phyloP scores from a whole-genome alignment of 176 grass and related monocot genomes.

The Raddia guianensis region DNA sequence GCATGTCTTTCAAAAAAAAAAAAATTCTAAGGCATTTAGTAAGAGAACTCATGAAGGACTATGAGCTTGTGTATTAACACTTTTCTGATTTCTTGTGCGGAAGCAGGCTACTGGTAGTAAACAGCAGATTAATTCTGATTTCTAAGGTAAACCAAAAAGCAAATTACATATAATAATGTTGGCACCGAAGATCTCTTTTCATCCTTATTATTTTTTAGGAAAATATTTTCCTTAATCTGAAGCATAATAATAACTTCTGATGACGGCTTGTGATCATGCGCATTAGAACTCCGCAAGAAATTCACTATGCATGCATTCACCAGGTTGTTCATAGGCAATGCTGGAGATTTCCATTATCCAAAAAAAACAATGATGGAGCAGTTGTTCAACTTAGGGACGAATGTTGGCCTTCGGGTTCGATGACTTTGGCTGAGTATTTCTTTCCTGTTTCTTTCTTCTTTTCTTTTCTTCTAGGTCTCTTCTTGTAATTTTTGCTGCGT shows the following conservation, averaged over 20 bases:
- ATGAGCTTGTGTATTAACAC: conserved; percentile 16
- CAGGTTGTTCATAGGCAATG: neutral
- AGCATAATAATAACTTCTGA: neutral
- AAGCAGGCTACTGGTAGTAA: conserved; percentile 7
- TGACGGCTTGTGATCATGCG: conserved; percentile 10
- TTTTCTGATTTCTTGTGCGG: conserved; percentile 14
- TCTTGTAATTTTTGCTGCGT: too few species aligned
- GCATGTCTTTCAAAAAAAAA: neutral
- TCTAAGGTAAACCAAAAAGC: conserved; percentile 3
- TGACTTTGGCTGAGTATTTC: too few species aligned
- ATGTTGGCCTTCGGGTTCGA: too few species aligned
- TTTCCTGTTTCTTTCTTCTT: too few species aligned
- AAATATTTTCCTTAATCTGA: conserved; percentile 1
- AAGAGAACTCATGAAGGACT: neutral
- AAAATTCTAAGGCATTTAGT: neutral
- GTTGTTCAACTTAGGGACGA: neutral
- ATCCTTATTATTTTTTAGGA: neutral
- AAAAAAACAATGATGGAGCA: neutral
- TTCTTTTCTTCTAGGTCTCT: too few species aligned
- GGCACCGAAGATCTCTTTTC: neutral
- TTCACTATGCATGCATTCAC: neutral
- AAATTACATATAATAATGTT: neutral
- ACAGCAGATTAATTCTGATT: conserved; percentile 6
- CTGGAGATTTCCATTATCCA: too few species aligned
- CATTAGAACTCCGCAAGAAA: neutral